These are phyloP conservation scores for Phytophthora constricta DNA, from an alignment of 352 stramenopile genomes.

Conservation along the genomic window DNA sequence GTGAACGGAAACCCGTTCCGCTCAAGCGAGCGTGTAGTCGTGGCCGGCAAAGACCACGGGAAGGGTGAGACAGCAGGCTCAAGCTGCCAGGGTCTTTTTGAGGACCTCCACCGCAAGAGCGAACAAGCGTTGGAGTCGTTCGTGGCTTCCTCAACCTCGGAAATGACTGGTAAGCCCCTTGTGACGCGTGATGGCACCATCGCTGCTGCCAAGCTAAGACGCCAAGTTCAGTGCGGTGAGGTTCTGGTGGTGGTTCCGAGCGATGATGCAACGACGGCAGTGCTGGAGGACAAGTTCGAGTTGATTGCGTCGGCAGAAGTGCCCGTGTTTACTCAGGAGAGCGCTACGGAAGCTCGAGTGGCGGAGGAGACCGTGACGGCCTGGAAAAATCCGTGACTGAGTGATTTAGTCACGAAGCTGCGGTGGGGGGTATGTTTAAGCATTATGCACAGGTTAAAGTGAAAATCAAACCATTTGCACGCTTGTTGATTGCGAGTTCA, in stretches of 20 bases:
- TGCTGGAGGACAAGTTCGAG: constrained; percentile 50
- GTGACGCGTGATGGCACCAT: constrained; percentile 52
- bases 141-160: constrained; percentile 43
- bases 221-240: constrained; percentile 57
- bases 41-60: constrained; percentile 9
- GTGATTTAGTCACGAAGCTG: too few species aligned
- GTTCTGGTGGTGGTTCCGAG: constrained; percentile 63
- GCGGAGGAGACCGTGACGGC: constrained; percentile 50
- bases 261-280: constrained; percentile 36
- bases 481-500: too few species aligned
- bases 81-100: constrained; percentile 51
- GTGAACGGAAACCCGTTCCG: constrained; percentile 69
- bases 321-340: constrained; percentile 60
- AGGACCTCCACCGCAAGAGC: constrained; percentile 64
- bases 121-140: constrained; percentile 68
- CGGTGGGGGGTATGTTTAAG: not conserved
- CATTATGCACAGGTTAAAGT: too few species aligned
- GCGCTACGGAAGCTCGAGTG: constrained; percentile 57
- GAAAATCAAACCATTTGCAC: too few species aligned
- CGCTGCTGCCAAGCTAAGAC: constrained; percentile 52
- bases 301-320: constrained; percentile 51
- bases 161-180: constrained; percentile 25
- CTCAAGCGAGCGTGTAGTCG: constrained; percentile 50
- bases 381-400: constrained; percentile 54
- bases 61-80: constrained; percentile 4